Conservation (phyloP, 495 filamentous ascomycete genomes). For the Entonaema liquescens region DNA sequence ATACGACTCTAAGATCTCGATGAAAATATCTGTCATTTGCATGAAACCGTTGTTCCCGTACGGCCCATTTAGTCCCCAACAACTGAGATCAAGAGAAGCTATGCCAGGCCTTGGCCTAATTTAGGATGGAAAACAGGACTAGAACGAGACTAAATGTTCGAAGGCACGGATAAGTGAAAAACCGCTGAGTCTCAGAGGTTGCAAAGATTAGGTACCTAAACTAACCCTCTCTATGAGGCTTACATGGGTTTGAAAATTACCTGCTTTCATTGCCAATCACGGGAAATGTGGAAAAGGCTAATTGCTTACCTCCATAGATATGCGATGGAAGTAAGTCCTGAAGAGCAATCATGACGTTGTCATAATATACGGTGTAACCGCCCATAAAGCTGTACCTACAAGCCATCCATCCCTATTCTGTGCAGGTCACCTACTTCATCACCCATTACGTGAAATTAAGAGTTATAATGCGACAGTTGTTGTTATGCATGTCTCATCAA, state of each 20-base stretch:
- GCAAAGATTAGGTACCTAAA: not conserved
- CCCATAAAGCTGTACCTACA: conserved; percentile 2
- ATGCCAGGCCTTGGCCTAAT: not conserved
- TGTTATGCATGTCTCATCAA: conserved; percentile 6
- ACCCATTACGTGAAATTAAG: not conserved
- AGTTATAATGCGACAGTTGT: not conserved
- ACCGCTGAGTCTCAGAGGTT: not conserved
- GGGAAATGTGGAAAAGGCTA: conserved; percentile 17
- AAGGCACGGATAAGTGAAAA: not conserved
- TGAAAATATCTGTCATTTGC: too few relatives aligned
- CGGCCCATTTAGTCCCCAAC: not conserved
- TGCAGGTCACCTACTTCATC: conserved; percentile 8
- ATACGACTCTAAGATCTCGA: not conserved
- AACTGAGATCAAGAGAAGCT: not conserved
- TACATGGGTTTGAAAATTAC: conserved; percentile 5
- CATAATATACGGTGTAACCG: conserved; percentile 25
- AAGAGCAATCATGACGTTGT: conserved; percentile 26
- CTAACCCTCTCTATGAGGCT: not conserved
- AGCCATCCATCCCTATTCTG: conserved; percentile 21
- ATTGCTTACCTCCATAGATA: not conserved
- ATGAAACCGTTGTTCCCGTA: not conserved
- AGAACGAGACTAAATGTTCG: not conserved
- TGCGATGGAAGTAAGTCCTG: conserved; percentile 13
- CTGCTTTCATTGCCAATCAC: conserved; percentile 19
- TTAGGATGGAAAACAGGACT: not conserved